Evolutionary conservation across 768 basidiomycete species (phyloP).

Genomic region (Daedaleopsis nitida): DNA sequence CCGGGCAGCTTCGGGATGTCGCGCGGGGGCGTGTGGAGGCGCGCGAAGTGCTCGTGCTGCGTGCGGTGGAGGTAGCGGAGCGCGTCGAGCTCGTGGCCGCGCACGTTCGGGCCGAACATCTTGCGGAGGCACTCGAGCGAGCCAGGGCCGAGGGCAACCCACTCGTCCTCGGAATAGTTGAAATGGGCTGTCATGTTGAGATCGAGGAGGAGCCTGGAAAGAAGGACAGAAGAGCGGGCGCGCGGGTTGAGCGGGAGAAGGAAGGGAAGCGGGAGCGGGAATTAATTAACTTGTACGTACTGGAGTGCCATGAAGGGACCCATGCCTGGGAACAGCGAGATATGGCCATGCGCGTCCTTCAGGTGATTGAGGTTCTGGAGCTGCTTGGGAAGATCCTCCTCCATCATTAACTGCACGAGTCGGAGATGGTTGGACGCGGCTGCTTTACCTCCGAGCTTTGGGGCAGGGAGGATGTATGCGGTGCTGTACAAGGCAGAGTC

Average conservation of each 20-base stretch:
- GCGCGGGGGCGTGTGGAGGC: slow-evolving; percentile 43
- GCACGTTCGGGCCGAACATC: slow-evolving; percentile 54
- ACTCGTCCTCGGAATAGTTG: slow-evolving; percentile 67
- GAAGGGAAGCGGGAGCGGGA: background rate
- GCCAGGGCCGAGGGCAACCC: slow-evolving; percentile 71
- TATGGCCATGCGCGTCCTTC: slow-evolving; percentile 59
- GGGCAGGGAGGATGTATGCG: slow-evolving; percentile 73
- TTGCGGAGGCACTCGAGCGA: slow-evolving; percentile 65
- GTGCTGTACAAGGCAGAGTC: slow-evolving; percentile 58
- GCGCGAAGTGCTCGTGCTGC: slow-evolving; percentile 62
- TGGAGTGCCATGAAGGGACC: slow-evolving; percentile 78
- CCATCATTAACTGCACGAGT: slow-evolving; percentile 51
- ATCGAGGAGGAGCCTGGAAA: slow-evolving; percentile 36
- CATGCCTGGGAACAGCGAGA: slow-evolving; percentile 66
- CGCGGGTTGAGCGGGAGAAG: background rate
- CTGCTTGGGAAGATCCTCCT: slow-evolving; percentile 49
- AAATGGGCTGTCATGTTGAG: slow-evolving; percentile 42
- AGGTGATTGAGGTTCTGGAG: slow-evolving; percentile 54
- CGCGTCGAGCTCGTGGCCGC: slow-evolving; percentile 53
- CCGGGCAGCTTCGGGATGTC: slow-evolving; percentile 29
- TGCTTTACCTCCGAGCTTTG: slow-evolving; percentile 49
- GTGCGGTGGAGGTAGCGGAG: slow-evolving; percentile 64
- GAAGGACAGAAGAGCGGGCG: background rate
- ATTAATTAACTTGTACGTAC: slow-evolving; percentile 46
- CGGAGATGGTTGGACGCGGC: slow-evolving; percentile 64